These are phyloP conservation scores for Barnettozyma salicaria DNA, from an alignment of 805 yeast species.

Conservation along the genomic window DNA sequence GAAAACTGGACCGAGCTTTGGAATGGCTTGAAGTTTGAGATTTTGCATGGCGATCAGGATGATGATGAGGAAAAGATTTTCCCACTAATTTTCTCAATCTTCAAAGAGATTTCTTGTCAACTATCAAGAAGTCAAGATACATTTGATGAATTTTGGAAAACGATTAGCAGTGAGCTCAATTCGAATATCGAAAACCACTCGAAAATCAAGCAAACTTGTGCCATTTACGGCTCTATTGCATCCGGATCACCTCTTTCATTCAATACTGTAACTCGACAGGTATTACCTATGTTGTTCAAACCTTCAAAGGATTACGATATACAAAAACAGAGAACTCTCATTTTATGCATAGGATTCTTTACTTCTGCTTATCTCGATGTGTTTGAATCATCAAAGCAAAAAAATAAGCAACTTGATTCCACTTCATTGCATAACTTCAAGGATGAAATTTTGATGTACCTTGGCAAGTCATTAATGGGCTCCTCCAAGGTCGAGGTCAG, in stretches of 20 bases:
- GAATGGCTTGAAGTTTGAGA: constrained; percentile 84
- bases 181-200: constrained; percentile 46
- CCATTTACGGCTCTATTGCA: constrained; percentile 52
- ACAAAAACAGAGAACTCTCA: constrained; percentile 51
- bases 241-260: constrained; percentile 41
- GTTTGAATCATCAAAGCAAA: constrained; percentile 28
- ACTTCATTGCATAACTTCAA: constrained; percentile 43
- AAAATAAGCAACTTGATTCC: constrained; percentile 10
- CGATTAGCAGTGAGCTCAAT: constrained; percentile 45
- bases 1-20: constrained; percentile 70
- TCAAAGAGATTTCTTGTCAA: constrained; percentile 38
- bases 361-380: constrained; percentile 44
- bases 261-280: constrained; percentile 40
- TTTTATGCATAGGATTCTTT: constrained; percentile 57
- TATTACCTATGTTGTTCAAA: constrained; percentile 39
- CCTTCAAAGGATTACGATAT: constrained; percentile 37
- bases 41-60: constrained; percentile 72
- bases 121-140: constrained; percentile 28
- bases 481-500: constrained; percentile 65
- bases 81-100: constrained; percentile 38
- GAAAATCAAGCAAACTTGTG: constrained; percentile 57
- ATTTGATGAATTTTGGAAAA: constrained; percentile 35
- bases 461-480: constrained; percentile 65
- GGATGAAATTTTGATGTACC: constrained; percentile 60
- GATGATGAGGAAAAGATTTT: constrained; percentile 36